Conservation (phyloP, 2,329 filamentous ascomycete genomes). For the Albophoma yamanashiensis region DNA sequence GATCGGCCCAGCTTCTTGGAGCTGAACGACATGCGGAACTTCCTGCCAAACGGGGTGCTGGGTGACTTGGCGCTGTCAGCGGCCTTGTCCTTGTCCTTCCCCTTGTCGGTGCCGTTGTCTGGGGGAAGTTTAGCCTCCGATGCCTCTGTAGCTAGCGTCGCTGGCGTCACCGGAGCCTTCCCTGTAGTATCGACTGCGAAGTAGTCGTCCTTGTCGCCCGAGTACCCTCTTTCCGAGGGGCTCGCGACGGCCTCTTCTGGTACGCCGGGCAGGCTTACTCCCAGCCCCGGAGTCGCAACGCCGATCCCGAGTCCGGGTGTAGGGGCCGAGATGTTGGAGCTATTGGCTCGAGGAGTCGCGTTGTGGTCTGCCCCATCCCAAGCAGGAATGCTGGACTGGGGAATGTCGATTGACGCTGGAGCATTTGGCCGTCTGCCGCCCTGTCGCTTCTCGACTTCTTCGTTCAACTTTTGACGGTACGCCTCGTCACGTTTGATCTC, state of each 20-base stretch:
- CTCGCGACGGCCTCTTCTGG: slow-evolving; percentile 34
- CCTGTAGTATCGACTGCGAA: slow-evolving; percentile 49
- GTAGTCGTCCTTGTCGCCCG: slow-evolving; percentile 62
- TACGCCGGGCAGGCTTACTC: slow-evolving; percentile 30
- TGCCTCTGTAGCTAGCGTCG: slow-evolving; percentile 21
- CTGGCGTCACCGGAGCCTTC: not conserved
- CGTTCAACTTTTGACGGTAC: slow-evolving; percentile 59
- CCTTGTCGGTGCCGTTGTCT: slow-evolving; percentile 35
- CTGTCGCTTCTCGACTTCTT: slow-evolving; percentile 47
- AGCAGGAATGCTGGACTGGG: slow-evolving; percentile 18
- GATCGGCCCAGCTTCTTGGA: slow-evolving; percentile 76
- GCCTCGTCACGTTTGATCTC: slow-evolving; percentile 73
- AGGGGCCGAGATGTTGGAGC: slow-evolving; percentile 46
- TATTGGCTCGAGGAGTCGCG: slow-evolving; percentile 55
- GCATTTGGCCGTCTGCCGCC: slow-evolving; percentile 44
- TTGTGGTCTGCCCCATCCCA: slow-evolving; percentile 34
- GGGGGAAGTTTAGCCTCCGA: slow-evolving; percentile 38
- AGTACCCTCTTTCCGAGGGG: slow-evolving; percentile 48
- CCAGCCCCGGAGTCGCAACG: slow-evolving; percentile 53
- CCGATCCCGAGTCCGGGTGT: slow-evolving; percentile 75
- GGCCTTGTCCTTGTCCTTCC: slow-evolving; percentile 33
- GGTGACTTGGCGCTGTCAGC: slow-evolving; percentile 43
- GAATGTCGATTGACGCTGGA: slow-evolving; percentile 46
- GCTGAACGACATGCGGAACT: slow-evolving; percentile 74
- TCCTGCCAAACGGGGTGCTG: slow-evolving; percentile 66